A percentile compares a stretch with the other conserved stretches of the same genome.
phyloP scores from a whole-genome alignment of 2,329 filamentous ascomycete species.

The Simplicillium sp. region DNA sequence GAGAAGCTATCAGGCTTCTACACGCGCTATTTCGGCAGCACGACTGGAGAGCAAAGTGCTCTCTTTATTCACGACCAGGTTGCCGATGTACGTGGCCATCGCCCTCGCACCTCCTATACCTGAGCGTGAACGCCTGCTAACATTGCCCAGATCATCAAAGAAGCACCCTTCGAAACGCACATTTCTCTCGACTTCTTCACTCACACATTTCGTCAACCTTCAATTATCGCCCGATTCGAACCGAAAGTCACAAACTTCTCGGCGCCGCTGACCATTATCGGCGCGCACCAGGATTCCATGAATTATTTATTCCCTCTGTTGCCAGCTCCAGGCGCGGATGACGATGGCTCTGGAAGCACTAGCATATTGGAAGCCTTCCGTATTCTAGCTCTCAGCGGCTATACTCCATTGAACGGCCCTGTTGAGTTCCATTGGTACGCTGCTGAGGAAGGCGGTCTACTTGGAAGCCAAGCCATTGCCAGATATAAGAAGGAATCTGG shows the following conservation, averaged over 20 bases:
- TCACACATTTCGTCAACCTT: constrained; percentile 61
- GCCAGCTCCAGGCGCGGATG: constrained; percentile 63
- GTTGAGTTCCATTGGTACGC: constrained; percentile 75
- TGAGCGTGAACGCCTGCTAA: background rate
- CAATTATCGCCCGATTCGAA: constrained; percentile 59
- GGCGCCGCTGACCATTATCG: constrained; percentile 41
- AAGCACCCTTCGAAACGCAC: constrained; percentile 23
- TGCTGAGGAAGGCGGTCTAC: constrained; percentile 66
- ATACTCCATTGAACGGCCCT: constrained; percentile 24
- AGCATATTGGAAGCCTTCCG: constrained; percentile 65
- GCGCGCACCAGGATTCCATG: constrained; percentile 66
- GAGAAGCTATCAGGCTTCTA: constrained; percentile 52
- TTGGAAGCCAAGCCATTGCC: constrained; percentile 58
- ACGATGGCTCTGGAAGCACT: constrained; percentile 63
- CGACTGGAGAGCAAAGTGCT: constrained; percentile 20
- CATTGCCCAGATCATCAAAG: constrained; percentile 17
- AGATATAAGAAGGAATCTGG: constrained; percentile 52
- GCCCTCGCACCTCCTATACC: background rate
- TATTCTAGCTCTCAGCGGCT: constrained; percentile 43
- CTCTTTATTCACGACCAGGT: constrained; percentile 25
- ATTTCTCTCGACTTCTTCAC: constrained; percentile 41
- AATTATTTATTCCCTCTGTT: constrained; percentile 62
- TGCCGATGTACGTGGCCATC: constrained; percentile 13
- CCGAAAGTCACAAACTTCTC: constrained; percentile 24
- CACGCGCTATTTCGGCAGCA: constrained; percentile 43